Percentiles rank a stretch among this genome's conserved stretches.
phyloP scores from a whole-genome alignment of 352 stramenopile species.

The Hyaloperonospora brassicae region DNA sequence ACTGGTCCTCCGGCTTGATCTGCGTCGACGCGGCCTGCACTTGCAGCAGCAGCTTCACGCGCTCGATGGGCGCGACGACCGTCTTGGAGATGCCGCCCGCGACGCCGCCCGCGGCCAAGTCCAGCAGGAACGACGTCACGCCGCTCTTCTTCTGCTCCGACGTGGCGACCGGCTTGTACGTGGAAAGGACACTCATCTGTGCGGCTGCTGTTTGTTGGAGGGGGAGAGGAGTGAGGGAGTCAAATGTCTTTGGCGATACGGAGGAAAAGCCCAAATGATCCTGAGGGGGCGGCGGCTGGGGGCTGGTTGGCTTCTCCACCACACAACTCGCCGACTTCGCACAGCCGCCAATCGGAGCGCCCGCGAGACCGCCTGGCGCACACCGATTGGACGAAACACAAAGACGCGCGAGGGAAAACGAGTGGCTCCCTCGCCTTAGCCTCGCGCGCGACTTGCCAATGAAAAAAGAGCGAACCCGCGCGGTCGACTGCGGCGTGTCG shows the following conservation, averaged over 20 bases:
- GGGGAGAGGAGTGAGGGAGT: slow-evolving; percentile 7
- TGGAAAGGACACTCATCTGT: slow-evolving; percentile 68
- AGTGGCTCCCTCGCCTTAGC: no score
- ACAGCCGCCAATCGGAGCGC: no score
- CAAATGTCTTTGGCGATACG: slow-evolving; percentile 50
- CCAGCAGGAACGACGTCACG: slow-evolving; percentile 62
- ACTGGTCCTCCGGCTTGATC: slow-evolving; percentile 89
- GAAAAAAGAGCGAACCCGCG: no score
- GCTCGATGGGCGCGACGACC: slow-evolving; percentile 84
- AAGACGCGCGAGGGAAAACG: no score
- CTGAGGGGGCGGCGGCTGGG: slow-evolving; percentile 27
- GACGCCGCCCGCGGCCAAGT: slow-evolving; percentile 81
- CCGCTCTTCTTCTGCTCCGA: slow-evolving; percentile 59
- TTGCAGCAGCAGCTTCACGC: slow-evolving; percentile 89
- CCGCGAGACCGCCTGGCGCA: no score
- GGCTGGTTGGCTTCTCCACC: no score
- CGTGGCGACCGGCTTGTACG: slow-evolving; percentile 77
- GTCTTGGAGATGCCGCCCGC: slow-evolving; percentile 88
- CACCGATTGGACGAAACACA: no score
- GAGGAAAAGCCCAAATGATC: slow-evolving; percentile 83
- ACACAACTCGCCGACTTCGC: no score
- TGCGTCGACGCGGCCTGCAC: slow-evolving; percentile 85
- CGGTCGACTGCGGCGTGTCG: no score
- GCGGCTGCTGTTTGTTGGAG: background rate
- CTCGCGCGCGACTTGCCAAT: no score